These are phyloP conservation scores for Prunella vulgaris DNA, from an alignment of 257 asterid species.

Conservation along the genomic window DNA sequence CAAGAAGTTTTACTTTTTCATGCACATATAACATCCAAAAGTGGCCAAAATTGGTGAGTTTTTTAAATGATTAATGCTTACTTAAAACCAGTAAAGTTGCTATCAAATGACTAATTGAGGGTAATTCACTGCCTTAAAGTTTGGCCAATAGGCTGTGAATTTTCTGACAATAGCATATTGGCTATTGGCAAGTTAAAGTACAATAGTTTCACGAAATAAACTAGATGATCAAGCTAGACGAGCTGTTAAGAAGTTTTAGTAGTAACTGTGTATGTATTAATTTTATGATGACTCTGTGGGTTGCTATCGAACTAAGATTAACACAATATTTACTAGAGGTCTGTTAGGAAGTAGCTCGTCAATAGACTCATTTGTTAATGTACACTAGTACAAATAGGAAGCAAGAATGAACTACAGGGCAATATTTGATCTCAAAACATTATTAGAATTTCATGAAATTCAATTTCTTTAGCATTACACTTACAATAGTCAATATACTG, in stretches of 20 bases:
- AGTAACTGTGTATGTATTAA: background rate
- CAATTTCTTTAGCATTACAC: background rate
- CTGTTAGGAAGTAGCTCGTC: background rate
- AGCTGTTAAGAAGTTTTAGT: background rate
- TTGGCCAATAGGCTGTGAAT: background rate
- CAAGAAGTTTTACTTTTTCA: background rate
- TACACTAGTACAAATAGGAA: too few relatives aligned
- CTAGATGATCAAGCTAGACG: too few relatives aligned
- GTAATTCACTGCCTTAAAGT: constrained; percentile 3
- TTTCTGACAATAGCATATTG: background rate
- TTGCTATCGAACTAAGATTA: background rate
- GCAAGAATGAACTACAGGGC: background rate
- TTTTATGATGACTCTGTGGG: background rate
- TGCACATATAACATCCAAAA: background rate
- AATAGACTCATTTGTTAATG: background rate
- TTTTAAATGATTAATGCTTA: too few relatives aligned
- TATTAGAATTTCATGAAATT: constrained; percentile 1
- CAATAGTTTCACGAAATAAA: background rate
- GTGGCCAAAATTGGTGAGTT: constrained; percentile 8
- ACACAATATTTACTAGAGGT: background rate
- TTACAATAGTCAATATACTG: background rate
- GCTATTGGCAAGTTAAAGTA: background rate
- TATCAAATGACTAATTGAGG: background rate
- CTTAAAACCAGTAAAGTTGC: constrained; percentile 2
- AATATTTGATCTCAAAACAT: background rate